Base-by-base conservation (phyloP, 2,329 filamentous ascomycete genomes). In the Myriosclerotinia curreyana region DNA sequence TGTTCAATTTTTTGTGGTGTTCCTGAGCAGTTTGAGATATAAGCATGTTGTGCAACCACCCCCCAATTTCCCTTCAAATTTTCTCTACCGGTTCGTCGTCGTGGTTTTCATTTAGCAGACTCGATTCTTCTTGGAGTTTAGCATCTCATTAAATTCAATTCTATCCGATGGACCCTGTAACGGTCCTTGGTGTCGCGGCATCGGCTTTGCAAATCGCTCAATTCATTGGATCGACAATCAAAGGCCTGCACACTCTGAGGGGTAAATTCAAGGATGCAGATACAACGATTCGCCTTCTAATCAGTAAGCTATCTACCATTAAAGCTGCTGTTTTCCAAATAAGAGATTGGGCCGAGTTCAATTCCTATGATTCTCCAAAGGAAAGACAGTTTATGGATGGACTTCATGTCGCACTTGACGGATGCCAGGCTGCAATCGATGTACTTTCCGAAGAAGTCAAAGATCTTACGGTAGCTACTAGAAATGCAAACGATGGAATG, bases 381-480 rank as follows among this genome's bases (percentile, higher is more conserved):
- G 69, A 73, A 49, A 66, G 67, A 6, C 71, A 74, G 36, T 73
- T 74, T 53, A 65, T 72, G 40, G 66, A 72, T 40, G 73, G 71
- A 9, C 66, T 77, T 61, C 66, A 74, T 40, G 71, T 76, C 48
- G 73, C 76, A 9, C 69, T 77, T 38, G 73, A 75, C 28, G 75
- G 76, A 38, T 76, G 76, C 61, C 70, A 70, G 34, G 70, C 71
- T 9, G 71, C 75, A 54, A 76, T 77, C 73, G 73, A 75, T 60
- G 71, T 74, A 28, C 68, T 78, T n/a, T 70, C 70, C 5, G 71
- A 74, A 22, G 73, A 77, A 62, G 73, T 77, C n/a, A 55, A 62
- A 49, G 58, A 62, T 22, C 59, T 67, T 11, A 53, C 40, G 14
- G 42, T 25, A 20, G 50, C 25, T 22, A 12, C 6, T 5, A 46